Conservation (phyloP, 257 asterid genomes). For the Primulina tabacum region DNA sequence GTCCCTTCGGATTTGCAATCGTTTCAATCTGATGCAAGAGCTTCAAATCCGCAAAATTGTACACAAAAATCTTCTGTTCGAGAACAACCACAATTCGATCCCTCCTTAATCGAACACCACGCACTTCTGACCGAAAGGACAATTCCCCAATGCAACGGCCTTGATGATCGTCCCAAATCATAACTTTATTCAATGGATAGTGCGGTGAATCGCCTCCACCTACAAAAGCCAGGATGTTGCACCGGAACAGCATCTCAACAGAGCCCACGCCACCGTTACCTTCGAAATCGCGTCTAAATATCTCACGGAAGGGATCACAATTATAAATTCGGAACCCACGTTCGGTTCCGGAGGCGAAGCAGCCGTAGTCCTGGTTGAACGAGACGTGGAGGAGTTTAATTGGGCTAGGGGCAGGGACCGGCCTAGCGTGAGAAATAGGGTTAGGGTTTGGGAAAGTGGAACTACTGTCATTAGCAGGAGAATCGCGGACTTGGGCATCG, state of each 20-base stretch:
- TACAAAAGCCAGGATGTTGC: constrained; percentile 54
- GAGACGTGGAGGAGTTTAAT: constrained; percentile 64
- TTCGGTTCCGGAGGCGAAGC: constrained; percentile 77
- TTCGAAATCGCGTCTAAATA: constrained; percentile 45
- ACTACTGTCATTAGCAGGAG: constrained; percentile 36
- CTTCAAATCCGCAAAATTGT: constrained; percentile 15
- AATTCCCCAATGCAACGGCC: constrained; percentile 43
- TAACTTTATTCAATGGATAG: constrained; percentile 51
- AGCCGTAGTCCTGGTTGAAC: constrained; percentile 87
- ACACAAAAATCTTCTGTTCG: constrained; percentile 25
- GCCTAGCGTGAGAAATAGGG: constrained; percentile 29
- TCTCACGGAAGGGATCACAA: constrained; percentile 55
- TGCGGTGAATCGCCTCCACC: constrained; percentile 62
- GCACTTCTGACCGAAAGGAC: constrained; percentile 57
- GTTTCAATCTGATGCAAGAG: constrained; percentile 58
- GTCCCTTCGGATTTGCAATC: constrained; percentile 52
- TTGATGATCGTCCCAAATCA: constrained; percentile 61
- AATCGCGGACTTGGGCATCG: not conserved
- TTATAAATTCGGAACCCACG: constrained; percentile 65
- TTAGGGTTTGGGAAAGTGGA: constrained; percentile 40
- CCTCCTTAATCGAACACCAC: constrained; percentile 49
- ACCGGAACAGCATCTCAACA: constrained; percentile 55
- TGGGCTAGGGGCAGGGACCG: not conserved
- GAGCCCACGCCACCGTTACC: constrained; percentile 40
- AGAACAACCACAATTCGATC: constrained; percentile 39